Percentiles rank a stretch among this genome's conserved stretches.
Conservation (phyloP, 345 rosid species). For the Salix suchowensis region DNA sequence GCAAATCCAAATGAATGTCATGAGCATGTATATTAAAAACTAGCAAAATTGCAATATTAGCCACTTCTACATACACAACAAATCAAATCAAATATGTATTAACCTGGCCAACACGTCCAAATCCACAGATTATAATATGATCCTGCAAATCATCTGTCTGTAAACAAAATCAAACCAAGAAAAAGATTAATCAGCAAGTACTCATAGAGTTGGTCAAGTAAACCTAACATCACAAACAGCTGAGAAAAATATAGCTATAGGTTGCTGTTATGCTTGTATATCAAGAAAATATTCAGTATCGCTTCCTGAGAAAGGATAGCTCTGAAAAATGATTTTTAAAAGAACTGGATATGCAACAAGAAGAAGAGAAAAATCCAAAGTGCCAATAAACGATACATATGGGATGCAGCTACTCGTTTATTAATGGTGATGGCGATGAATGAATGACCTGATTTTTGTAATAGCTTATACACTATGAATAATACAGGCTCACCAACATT, state of each 20-base stretch:
- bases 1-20: conserved; percentile 20
- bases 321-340: neutral
- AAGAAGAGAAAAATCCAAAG: neutral
- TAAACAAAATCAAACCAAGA: conserved; percentile 24
- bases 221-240: neutral
- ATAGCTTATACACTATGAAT: neutral
- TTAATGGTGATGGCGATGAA: neutral
- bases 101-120: conserved; percentile 98
- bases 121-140: conserved; percentile 93
- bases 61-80: neutral
- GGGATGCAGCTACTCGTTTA: neutral
- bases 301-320: neutral
- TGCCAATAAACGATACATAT: neutral
- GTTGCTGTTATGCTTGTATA: neutral
- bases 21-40: neutral
- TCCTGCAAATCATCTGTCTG: conserved; percentile 99
- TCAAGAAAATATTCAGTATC: neutral
- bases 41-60: neutral
- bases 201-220: conserved; percentile 1
- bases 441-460: neutral
- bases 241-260: neutral
- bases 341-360: neutral
- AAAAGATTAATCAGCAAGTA: conserved; percentile 7
- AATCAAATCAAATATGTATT: conserved; percentile 5
- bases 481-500: neutral